Evolutionary conservation across 2,329 filamentous ascomycete species (phyloP), one percentile per base, ranked within the genome.

Genomic region (Volutella citrinella): DNA sequence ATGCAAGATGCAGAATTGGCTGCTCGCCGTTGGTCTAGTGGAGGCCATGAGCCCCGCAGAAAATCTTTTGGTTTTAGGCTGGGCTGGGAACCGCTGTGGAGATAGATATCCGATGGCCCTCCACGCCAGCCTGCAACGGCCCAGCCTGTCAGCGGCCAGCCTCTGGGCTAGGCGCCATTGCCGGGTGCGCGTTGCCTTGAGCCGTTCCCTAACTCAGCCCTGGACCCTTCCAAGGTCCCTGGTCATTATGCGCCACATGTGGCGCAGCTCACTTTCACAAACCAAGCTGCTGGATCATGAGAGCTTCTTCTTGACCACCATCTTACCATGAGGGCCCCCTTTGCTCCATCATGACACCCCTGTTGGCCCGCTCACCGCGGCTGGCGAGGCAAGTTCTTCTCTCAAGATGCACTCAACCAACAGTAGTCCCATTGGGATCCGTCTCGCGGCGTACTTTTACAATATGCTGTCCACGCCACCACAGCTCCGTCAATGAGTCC

Each of bases 301-400:
- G 36, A 40, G 34, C 12, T 34, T 42, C 18, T 25, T 44, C n/a
- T 31, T 30, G 32, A 26, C 34, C 34, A 36, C 23, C 30, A 20
- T 32, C 35, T 33, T 45, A 38, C 32, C 36, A 52, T 52, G 50
- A 50, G 31, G 24, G 26, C 34, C 19, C 40, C 38, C 20, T 16
- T 31, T 19, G 13, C 15, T 20, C 31, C 33, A 38, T 45, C 25
- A 53, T 53, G 50, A 48, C 42, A 42, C 24, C 40, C 17, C 26
- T 36, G 13, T 20, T 32, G 28, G 35, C 39, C 34, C 46, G 48
- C 28, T 36, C 35, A 25, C 17, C 32, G 16, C 34, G 39, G 34
- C 34, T 52, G 21, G 18, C 36, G 21, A 44, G 34, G 13, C 38
- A 32, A 10, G 3, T 34, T 11, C 9, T 21, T 17, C 31, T 35